These are phyloP conservation scores for Trichoderma lentiforme DNA, from an alignment of 2,329 filamentous ascomycete genomes.

Conservation along the genomic window DNA sequence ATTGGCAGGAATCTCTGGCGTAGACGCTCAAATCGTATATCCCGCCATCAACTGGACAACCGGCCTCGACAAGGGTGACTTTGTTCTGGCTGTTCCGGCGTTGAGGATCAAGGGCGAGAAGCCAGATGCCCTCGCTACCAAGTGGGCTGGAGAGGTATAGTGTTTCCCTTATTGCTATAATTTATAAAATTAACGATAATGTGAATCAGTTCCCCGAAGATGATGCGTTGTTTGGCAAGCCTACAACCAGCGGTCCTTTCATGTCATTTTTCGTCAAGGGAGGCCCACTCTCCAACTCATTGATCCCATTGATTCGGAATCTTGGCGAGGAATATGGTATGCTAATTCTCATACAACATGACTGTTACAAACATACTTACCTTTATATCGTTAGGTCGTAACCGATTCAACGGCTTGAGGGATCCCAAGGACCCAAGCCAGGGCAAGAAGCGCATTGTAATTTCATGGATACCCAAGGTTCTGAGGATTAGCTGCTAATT, in stretches of 20 bases:
- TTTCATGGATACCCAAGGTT: neutral
- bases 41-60: slow-evolving; percentile 74
- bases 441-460: slow-evolving; percentile 57
- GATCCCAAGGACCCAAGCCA: slow-evolving; percentile 59
- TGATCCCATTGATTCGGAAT: slow-evolving; percentile 67
- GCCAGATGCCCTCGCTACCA: slow-evolving; percentile 57
- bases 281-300: slow-evolving; percentile 59
- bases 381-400: neutral
- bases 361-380: neutral
- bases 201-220: slow-evolving; percentile 64
- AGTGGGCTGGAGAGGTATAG: slow-evolving; percentile 59
- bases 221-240: slow-evolving; percentile 69
- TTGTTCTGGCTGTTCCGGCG: slow-evolving; percentile 75
- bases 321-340: slow-evolving; percentile 50
- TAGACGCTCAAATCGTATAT: slow-evolving; percentile 69
- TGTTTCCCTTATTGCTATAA: neutral
- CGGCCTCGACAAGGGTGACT: slow-evolving; percentile 77
- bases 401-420: slow-evolving; percentile 51
- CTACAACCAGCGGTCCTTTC: slow-evolving; percentile 63
- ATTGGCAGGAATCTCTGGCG: slow-evolving; percentile 65
- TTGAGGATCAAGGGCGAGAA: slow-evolving; percentile 72
- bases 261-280: slow-evolving; percentile 78
- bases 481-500: neutral
- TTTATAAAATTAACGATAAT: neutral
- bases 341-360: neutral